Evolutionary conservation across 495 filamentous ascomycete genomes (phyloP).

Genomic region (Cudoniella acicularis): DNA sequence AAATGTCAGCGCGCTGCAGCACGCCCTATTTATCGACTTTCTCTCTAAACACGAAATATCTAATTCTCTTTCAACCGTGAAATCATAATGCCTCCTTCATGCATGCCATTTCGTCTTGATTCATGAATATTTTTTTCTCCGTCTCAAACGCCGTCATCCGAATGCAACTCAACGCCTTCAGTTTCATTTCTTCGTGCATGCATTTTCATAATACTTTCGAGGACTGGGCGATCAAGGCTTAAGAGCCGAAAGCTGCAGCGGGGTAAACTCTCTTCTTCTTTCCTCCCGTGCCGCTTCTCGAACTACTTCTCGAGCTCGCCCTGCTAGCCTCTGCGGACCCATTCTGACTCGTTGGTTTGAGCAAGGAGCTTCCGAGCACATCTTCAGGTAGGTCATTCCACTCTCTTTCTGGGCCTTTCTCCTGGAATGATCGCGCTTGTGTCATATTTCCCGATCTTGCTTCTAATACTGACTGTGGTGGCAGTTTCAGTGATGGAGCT

Average conservation of each 20-base stretch:
- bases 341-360: constrained; percentile 11
- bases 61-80: no score
- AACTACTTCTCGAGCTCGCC: constrained; percentile 39
- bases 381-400: constrained; percentile 56
- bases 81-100: no score
- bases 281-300: constrained; percentile 42
- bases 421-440: constrained; percentile 42
- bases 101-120: no score
- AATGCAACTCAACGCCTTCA: no score
- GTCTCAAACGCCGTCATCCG: no score
- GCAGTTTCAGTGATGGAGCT: background rate
- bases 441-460: background rate
- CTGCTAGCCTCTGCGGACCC: constrained; percentile 15
- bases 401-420: constrained; percentile 45
- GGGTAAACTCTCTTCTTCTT: constrained; percentile 51
- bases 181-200: no score
- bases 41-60: no score
- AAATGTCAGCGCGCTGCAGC: no score
- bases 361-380: constrained; percentile 27
- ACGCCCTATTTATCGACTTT: no score
- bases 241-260: constrained; percentile 40
- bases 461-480: background rate
- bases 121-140: no score
- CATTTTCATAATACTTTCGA: no score
- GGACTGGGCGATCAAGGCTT: no score